Base-by-base conservation (phyloP, 305 asterid species). In the Ruellia speciosa region DNA sequence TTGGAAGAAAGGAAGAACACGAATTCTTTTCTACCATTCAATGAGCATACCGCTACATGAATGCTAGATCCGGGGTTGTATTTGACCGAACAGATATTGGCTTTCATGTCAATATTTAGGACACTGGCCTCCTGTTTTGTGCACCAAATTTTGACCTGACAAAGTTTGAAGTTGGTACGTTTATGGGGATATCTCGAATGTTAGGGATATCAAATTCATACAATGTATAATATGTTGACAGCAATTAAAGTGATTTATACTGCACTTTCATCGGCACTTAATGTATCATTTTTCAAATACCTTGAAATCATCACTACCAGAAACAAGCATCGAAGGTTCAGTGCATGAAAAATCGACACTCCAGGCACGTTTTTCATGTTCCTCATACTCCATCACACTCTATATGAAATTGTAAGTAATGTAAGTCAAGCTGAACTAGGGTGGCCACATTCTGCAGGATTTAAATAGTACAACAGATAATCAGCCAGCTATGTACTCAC, bases 361-460 rank as follows among this genome's bases (percentile, higher is more conserved):
- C 95, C 95, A 89, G 45, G 94, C 97, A 51, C 94, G 85, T 59
- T 89, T 89, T 62, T 89, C 97, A 78, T 89, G 97, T 79, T 89
- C 97, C 70, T 86, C 97, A 12, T 86, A 86, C 66, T 86, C 95
- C 93, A 79, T 89, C 64, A 89, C 74, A 69, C 97, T 87, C 96
- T 92, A 80, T 83, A n/a, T 60, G 83, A 74, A 68, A 94, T 33
- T 54, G 53, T 64, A 56, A 35, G 56, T 52, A 52, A 59, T 19
- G 57, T 16, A 65, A 55, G 45, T 47, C 15, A 14, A 47, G 57
- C 18, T 49, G 58, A 18, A 33, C 66, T 39, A 62, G 63, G 20
- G 58, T 49, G 43, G 34, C 45, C 46, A 55, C 56, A 56, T 46
- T 71, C 56, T 54, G 58, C 52, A 64, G 41, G 55, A 70, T 35